These are phyloP conservation scores for Verticillium dahliae DNA, from an alignment of 2,329 filamentous ascomycete genomes.

Conservation along the genomic window DNA sequence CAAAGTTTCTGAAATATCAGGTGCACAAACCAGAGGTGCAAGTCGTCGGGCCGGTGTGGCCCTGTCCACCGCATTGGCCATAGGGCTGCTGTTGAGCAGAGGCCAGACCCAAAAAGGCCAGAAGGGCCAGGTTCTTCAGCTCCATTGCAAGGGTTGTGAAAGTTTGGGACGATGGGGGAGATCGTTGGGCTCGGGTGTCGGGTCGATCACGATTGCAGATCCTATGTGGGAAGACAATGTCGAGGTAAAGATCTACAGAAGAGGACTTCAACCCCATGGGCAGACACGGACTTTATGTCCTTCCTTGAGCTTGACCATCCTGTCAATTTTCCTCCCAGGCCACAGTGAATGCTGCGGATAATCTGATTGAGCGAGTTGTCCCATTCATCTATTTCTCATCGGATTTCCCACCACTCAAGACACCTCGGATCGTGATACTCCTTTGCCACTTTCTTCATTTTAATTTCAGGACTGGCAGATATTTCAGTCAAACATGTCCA, in stretches of 20 bases:
- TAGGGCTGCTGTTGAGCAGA: conserved; percentile 14
- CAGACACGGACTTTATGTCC: neutral
- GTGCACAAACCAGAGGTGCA: conserved; percentile 11
- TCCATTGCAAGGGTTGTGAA: neutral
- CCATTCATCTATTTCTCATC: neutral
- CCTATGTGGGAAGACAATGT: neutral
- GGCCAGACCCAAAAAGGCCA: neutral
- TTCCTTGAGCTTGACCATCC: neutral
- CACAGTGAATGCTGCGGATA: neutral
- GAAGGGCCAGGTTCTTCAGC: neutral
- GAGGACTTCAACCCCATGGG: neutral
- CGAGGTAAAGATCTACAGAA: neutral
- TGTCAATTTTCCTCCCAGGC: too few relatives aligned
- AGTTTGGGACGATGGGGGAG: neutral
- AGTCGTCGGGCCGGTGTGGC: conserved; percentile 12
- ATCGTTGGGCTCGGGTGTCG: neutral
- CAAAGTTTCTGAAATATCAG: conserved; percentile 10
- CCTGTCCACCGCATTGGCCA: conserved; percentile 25
- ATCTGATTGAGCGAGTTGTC: too few relatives aligned
- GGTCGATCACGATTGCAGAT: neutral
- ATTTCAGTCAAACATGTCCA: neutral
- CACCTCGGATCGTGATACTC: neutral
- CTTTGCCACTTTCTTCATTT: neutral
- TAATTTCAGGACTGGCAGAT: neutral
- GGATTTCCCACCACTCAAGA: conserved; percentile 1